Evolutionary conservation across 1,284 basidiomycete species (phyloP), one percentile per base, ranked within the genome.

Genomic region (Bjerkandera adusta): DNA sequence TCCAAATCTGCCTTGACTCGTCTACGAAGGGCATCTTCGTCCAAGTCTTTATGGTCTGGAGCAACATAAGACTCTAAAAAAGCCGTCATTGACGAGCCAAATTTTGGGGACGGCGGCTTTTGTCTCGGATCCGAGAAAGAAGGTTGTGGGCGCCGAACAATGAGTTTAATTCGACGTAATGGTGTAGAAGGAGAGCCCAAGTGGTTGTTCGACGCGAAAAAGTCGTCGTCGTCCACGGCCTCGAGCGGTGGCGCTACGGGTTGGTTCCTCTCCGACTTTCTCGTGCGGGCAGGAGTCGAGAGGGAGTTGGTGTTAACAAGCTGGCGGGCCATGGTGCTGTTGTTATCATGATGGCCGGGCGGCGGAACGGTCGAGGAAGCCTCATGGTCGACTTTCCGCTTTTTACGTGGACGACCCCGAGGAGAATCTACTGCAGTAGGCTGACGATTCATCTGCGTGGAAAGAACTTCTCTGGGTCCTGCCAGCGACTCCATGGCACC

Each of bases 41-140:
- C 65, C 5, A 79, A 61, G 8, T 81, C 80, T n/a, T 72, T 67
- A 35, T 68, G 75, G 44, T 76, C 65, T 5, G 83, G 54, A 2
- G 63, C 67, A 18, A 59, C 68, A 59, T 83, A 93, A 0, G 89
- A 90, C 0, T 70, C 62, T 11, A 94, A 64, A 38, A 85, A 75
- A 0, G 67, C 55, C 4, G 66, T 52, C 13, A 92, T 61, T 0
- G 85, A 84, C 2, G 72, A 72, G 10, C 71, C 73, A 54, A 77
- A 75, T 36, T 68, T 70, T 0, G 79, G 68, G 0, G 64, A 66
- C 0, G 73, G 70, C 1, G 87, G 85, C 11, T 71, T 70, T 62
- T 95, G 92, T 12, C 57, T 59, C 0, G 87, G 89, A 58, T 85
- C 76, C 1, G 89, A 80, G 48, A 84, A 76, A 1, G 68, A 62